These are phyloP conservation scores for Herpotrichia juniperi DNA, from an alignment of 2,329 filamentous ascomycete genomes.

Conservation along the genomic window DNA sequence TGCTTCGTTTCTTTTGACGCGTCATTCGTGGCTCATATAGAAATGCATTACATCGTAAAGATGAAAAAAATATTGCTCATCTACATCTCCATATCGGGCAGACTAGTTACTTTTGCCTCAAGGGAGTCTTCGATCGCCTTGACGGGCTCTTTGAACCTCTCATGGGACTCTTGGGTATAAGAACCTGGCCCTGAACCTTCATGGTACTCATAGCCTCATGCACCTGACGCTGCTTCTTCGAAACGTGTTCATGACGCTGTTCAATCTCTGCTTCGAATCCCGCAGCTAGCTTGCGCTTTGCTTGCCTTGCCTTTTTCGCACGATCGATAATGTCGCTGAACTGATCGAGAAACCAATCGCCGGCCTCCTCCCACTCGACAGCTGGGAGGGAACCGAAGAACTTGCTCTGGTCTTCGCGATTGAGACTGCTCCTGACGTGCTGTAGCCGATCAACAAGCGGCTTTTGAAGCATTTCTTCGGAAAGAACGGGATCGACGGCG, in stretches of 20 bases:
- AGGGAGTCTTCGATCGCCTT: conserved; percentile 11
- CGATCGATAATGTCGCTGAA: conserved; percentile 59
- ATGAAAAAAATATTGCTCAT: not conserved
- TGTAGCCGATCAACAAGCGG: conserved; percentile 36
- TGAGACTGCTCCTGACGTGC: conserved; percentile 30
- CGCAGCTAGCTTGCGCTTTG: conserved; percentile 59
- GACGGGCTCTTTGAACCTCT: conserved; percentile 12
- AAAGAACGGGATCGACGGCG: conserved; percentile 14
- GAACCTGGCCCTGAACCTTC: conserved; percentile 59
- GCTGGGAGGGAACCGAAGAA: conserved; percentile 61
- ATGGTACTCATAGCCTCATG: conserved; percentile 59
- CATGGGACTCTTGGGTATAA: conserved; percentile 55
- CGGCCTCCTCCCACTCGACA: conserved; percentile 66
- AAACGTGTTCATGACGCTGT: conserved; percentile 58
- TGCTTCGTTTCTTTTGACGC: not conserved
- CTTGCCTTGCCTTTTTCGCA: conserved; percentile 59
- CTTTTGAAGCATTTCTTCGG: conserved; percentile 32
- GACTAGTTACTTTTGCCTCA: not conserved
- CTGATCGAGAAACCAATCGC: conserved; percentile 64
- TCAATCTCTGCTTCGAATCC: conserved; percentile 63
- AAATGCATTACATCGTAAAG: not conserved
- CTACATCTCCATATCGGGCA: not conserved
- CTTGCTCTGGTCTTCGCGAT: conserved; percentile 46
- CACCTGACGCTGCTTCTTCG: conserved; percentile 56
- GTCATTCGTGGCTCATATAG: not conserved